Conservation (phyloP, 2,329 filamentous ascomycete species). For the Alternaria burnsii region DNA sequence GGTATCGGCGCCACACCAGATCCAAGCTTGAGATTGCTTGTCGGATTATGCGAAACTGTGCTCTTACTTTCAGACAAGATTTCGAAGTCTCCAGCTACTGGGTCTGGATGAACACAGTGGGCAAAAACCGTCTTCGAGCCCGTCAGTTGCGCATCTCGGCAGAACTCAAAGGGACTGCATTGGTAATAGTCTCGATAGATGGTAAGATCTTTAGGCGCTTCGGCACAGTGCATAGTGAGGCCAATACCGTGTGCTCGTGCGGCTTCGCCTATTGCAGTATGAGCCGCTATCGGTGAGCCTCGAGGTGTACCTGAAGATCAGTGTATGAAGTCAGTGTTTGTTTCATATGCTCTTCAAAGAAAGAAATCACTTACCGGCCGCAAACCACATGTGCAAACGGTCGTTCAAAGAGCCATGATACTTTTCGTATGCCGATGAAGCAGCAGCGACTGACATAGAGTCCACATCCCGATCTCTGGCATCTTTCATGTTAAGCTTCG, state of each 20-base stretch:
- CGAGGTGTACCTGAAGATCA: conserved; percentile 51
- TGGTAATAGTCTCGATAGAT: conserved; percentile 53
- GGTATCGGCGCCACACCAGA: conserved; percentile 27
- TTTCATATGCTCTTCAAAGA: no score
- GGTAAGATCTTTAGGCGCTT: conserved; percentile 52
- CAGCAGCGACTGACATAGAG: conserved; percentile 47
- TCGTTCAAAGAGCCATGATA: conserved; percentile 49
- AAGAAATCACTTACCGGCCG: conserved; percentile 36
- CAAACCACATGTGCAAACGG: conserved; percentile 59
- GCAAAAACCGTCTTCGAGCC: conserved; percentile 41
- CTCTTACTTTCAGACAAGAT: conserved; percentile 48
- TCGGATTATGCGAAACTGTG: conserved; percentile 35
- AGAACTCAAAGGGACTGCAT: conserved; percentile 48
- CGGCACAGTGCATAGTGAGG: conserved; percentile 59
- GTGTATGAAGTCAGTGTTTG: no score
- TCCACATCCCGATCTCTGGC: conserved; percentile 49
- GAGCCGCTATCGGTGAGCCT: conserved; percentile 52
- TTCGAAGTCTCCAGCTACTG: conserved; percentile 50
- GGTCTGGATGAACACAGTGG: conserved; percentile 56
- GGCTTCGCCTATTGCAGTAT: conserved; percentile 54
- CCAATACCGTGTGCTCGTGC: conserved; percentile 54
- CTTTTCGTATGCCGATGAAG: conserved; percentile 42
- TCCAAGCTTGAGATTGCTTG: conserved; percentile 36
- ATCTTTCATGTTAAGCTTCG: conserved; percentile 45
- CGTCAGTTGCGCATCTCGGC: conserved; percentile 47